These are phyloP conservation scores for Sphaerostilbella broomeana DNA, from an alignment of 2,329 filamentous ascomycete genomes.

Conservation along the genomic window DNA sequence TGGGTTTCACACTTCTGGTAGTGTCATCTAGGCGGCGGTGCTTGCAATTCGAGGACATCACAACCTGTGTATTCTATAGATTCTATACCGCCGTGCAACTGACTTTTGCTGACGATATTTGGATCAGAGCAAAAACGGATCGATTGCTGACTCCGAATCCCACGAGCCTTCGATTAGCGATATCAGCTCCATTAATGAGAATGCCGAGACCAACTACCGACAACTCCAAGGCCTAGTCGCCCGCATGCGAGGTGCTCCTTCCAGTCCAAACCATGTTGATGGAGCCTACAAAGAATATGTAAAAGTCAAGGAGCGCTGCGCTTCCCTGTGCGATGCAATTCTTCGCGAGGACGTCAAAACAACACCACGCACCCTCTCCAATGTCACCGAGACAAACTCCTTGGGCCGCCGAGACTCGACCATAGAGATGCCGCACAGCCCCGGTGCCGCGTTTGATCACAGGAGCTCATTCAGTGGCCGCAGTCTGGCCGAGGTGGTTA, in stretches of 20 bases:
- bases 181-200: slow-evolving; percentile 22
- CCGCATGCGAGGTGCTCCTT: slow-evolving; percentile 29
- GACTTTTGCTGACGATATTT: not conserved
- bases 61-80: no score
- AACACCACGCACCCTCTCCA: slow-evolving; percentile 18
- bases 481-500: slow-evolving; percentile 28
- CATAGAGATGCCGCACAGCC: slow-evolving; percentile 27
- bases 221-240: slow-evolving; percentile 31
- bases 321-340: slow-evolving; percentile 34
- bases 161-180: slow-evolving; percentile 25
- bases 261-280: slow-evolving; percentile 34
- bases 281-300: slow-evolving; percentile 38
- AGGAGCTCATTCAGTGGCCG: slow-evolving; percentile 33
- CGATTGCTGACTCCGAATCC: slow-evolving; percentile 19
- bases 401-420: slow-evolving; percentile 24
- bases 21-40: no score
- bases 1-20: not conserved
- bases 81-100: no score
- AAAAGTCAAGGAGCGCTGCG: slow-evolving; percentile 35
- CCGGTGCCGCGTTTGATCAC: slow-evolving; percentile 26
- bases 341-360: slow-evolving; percentile 34
- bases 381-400: slow-evolving; percentile 18
- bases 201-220: slow-evolving; percentile 27
- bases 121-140: no score
- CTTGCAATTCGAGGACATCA: no score